These are phyloP conservation scores for Plasmodium coatneyi DNA, from an alignment of 169 alveolate genomes.

Conservation along the genomic window DNA sequence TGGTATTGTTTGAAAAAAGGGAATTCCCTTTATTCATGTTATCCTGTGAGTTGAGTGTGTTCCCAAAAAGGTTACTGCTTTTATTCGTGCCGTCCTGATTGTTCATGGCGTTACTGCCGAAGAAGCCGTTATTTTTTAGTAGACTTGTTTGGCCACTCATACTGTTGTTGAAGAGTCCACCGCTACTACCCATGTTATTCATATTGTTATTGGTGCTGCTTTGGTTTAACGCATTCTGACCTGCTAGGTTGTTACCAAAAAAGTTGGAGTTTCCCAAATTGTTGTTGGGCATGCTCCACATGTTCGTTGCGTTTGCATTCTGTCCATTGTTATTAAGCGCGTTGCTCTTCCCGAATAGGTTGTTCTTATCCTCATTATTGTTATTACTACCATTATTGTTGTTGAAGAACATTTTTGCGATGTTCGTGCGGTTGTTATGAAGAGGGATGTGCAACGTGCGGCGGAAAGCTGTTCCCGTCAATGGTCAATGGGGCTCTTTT, in stretches of 20 bases:
- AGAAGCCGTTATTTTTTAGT: slow-evolving; percentile 1
- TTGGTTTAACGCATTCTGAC: slow-evolving; percentile 3
- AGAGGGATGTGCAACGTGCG: background rate
- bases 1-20: slow-evolving; percentile 21
- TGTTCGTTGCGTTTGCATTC: slow-evolving; percentile 23
- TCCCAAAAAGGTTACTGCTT: slow-evolving; percentile 1
- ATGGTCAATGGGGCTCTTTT: background rate
- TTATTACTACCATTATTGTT: slow-evolving; percentile 18
- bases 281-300: slow-evolving; percentile 61
- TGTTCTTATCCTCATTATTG: slow-evolving; percentile 53
- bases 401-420: slow-evolving; percentile 47
- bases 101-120: background rate
- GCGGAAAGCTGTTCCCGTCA: background rate
- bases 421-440: background rate
- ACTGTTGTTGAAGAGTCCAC: background rate
- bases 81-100: background rate
- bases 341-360: slow-evolving; percentile 41
- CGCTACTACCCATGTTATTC: background rate
- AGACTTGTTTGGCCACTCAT: slow-evolving; percentile 15
- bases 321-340: slow-evolving; percentile 47
- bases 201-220: background rate
- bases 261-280: slow-evolving; percentile 49
- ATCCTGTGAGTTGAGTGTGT: slow-evolving; percentile 12
- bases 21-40: slow-evolving; percentile 36
- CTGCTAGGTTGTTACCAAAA: slow-evolving; percentile 12